Percentiles rank a stretch among this genome's conserved stretches.
Evolutionary conservation across 1,284 basidiomycete genomes (phyloP).

Genomic region (Ustilago shanxiensis): DNA sequence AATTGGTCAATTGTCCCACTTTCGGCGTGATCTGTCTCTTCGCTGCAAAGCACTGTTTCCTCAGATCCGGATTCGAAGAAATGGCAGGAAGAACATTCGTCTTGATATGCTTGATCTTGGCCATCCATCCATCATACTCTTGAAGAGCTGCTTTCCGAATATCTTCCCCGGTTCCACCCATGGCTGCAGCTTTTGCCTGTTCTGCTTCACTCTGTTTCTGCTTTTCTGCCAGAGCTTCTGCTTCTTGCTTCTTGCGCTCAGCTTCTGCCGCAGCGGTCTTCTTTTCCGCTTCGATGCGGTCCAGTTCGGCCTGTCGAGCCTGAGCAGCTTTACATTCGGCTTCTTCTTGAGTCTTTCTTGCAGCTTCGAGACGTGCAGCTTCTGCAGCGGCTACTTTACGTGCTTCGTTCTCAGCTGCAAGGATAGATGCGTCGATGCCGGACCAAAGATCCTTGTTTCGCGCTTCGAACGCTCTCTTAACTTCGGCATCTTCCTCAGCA

Average conservation of each 20-base stretch:
- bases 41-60: conserved; percentile 73
- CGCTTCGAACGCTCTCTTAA: conserved; percentile 60
- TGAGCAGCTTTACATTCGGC: conserved; percentile 56
- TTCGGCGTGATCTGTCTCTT: conserved; percentile 90
- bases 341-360: conserved; percentile 57
- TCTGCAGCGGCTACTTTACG: conserved; percentile 51
- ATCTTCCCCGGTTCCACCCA: conserved; percentile 51
- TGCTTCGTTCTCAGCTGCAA: conserved; percentile 57
- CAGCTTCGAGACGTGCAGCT: conserved; percentile 55
- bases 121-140: conserved; percentile 58
- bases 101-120: conserved; percentile 77
- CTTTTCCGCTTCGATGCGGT: conserved; percentile 59
- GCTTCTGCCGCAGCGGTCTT: conserved; percentile 49
- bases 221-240: conserved; percentile 43
- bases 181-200: conserved; percentile 32
- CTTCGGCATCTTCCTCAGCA: conserved; percentile 51
- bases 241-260: conserved; percentile 31
- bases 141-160: conserved; percentile 39
- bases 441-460: conserved; percentile 65
- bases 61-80: conserved; percentile 76
- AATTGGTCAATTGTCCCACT: conserved; percentile 91
- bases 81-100: conserved; percentile 79
- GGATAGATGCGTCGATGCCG: conserved; percentile 63
- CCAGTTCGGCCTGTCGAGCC: conserved; percentile 57
- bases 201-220: conserved; percentile 46